Evolutionary conservation across 2,329 filamentous ascomycete species (phyloP).

Genomic region (Verticillium longisporum): DNA sequence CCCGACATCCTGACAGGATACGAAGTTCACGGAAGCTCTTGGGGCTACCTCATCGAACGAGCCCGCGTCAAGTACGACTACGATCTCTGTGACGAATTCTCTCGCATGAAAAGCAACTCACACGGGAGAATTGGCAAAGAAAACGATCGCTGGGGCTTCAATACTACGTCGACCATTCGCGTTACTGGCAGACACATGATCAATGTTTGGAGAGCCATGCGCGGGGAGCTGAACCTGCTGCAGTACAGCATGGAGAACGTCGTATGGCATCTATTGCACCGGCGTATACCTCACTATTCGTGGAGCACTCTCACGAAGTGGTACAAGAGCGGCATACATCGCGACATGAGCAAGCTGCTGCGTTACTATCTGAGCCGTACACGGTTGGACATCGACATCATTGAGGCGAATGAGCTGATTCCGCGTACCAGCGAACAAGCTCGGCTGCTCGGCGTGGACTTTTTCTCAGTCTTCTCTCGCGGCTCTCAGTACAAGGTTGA

Average conservation of each 20-base stretch:
- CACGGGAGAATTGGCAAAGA: constrained; percentile 82
- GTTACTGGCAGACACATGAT: constrained; percentile 95
- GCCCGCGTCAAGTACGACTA: constrained; percentile 82
- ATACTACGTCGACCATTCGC: constrained; percentile 82
- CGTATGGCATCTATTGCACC: constrained; percentile 81
- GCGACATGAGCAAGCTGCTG: constrained; percentile 67
- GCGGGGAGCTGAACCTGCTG: constrained; percentile 80
- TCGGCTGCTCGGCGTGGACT: constrained; percentile 85
- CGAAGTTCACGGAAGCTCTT: constrained; percentile 87
- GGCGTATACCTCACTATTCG: constrained; percentile 80
- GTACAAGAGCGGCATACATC: constrained; percentile 63
- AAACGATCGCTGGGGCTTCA: constrained; percentile 86
- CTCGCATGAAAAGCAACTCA: constrained; percentile 76
- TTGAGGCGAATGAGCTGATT: constrained; percentile 85
- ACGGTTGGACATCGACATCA: constrained; percentile 78
- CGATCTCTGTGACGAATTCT: constrained; percentile 85
- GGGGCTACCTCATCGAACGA: constrained; percentile 92
- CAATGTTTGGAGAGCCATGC: constrained; percentile 96
- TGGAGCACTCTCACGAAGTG: constrained; percentile 74
- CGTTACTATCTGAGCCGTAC: constrained; percentile 72
- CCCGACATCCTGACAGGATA: constrained; percentile 93
- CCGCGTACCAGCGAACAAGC: constrained; percentile 90
- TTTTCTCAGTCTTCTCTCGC: constrained; percentile 90
- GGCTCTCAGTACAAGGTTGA: constrained; percentile 99
- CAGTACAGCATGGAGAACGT: constrained; percentile 98